phyloP scores from a whole-genome alignment of 148 eudicot species.

The Vaccinium myrtillus region DNA sequence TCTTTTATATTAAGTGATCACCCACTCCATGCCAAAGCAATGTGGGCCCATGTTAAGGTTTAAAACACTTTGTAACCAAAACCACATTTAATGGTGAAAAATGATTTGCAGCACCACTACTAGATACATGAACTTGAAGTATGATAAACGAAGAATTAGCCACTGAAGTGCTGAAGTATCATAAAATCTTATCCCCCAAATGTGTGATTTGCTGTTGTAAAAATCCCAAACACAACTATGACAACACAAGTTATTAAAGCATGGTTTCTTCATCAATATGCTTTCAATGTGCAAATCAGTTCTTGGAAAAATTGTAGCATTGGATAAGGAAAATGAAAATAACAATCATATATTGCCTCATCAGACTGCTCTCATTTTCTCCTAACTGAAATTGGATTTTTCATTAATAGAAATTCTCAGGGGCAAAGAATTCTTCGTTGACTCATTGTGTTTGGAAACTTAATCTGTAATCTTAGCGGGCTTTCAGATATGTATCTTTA shows the following conservation, averaged over 20 bases:
- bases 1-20: background rate
- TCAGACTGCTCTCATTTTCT: background rate
- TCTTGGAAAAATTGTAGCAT: background rate
- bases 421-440: background rate
- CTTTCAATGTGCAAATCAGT: background rate
- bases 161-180: background rate
- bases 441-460: background rate
- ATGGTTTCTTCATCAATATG: background rate
- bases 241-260: background rate
- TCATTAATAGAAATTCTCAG: background rate
- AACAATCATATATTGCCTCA: background rate
- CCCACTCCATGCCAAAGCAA: background rate
- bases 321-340: background rate
- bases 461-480: background rate
- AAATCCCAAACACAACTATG: background rate
- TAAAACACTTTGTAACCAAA: background rate
- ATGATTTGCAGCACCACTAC: slow-evolving; percentile 1
- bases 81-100: background rate
- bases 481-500: background rate
- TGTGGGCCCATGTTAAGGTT: background rate
- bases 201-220: background rate
- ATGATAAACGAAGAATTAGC: too few relatives aligned
- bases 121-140: background rate
- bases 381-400: background rate
- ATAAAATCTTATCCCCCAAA: background rate